A percentile compares a stretch with the other conserved stretches of the same genome.
These are phyloP conservation scores for Fraxinus sp. DNA, from an alignment of 305 asterid species.

Conservation along the genomic window DNA sequence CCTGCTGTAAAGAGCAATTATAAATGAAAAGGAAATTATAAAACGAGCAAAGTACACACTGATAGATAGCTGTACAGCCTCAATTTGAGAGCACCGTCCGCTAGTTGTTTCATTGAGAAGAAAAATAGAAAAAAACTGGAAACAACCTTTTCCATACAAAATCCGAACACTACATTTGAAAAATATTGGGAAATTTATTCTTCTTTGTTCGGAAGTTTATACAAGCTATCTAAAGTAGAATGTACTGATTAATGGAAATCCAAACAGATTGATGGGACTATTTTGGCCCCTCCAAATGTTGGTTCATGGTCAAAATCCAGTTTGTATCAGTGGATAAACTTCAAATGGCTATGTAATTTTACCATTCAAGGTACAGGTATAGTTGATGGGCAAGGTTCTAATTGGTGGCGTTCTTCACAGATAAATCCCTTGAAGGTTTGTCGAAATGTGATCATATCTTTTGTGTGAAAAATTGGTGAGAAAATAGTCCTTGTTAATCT, in stretches of 20 bases:
- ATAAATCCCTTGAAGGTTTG: constrained; percentile 36
- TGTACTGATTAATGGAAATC: constrained; percentile 1
- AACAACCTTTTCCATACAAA: neutral
- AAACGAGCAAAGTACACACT: no score
- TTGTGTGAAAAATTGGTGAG: neutral
- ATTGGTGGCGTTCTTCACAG: constrained; percentile 66
- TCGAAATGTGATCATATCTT: neutral
- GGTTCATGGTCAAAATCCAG: constrained; percentile 68
- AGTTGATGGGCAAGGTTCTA: constrained; percentile 73
- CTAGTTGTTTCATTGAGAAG: no score
- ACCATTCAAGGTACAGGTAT: constrained; percentile 68
- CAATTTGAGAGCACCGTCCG: no score
- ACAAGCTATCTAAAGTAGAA: neutral
- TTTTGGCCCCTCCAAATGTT: constrained; percentile 59
- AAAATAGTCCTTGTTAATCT: neutral
- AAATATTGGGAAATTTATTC: neutral
- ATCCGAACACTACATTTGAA: neutral
- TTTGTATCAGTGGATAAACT: constrained; percentile 71
- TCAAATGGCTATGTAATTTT: constrained; percentile 69
- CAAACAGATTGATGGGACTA: constrained; percentile 61
- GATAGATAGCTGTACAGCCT: no score
- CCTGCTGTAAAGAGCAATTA: neutral
- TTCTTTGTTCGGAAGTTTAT: neutral
- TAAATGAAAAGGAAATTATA: neutral
- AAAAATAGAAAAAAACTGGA: no score